Base-by-base conservation (phyloP, 106 monocot species). In the Phalaenopsis aphrodite region DNA sequence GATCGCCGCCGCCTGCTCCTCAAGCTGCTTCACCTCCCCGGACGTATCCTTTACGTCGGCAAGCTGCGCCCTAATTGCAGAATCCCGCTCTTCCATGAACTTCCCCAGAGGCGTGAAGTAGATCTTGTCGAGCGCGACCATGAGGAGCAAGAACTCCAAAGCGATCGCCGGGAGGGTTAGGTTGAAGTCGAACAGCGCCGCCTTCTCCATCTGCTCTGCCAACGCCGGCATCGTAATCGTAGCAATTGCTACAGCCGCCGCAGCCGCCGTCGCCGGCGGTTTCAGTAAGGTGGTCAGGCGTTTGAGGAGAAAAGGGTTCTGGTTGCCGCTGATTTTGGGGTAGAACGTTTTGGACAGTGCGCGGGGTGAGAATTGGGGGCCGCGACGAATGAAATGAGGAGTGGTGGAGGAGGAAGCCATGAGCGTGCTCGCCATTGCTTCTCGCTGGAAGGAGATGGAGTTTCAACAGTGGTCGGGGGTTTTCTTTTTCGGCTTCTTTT, bases 161-260 rank as follows among this genome's bases (percentile, higher is more conserved):
- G 88, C 96, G 84, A 96, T 96, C 76, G 83, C 81, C 43, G 96
- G 96, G 8, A 96, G 93, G 18, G 96, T 96, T 38, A 93, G 90
- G 87, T 96, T 93, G 87, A 96, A 96, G 75, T 96, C 96, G 87
- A 96, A 96, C 38, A 96, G 91, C 55, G 91, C 91, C 4, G 96
- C 96, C 91, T 96, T 96, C 78, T 96, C 96, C 4, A 97, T 94
- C 81, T 90, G 84, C 47, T 83, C 87, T 10, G 94, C 94, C 61
- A 94, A 78, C 41, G 90, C 87, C 21, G 93, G 91, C 23, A 90
- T 84, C 18, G 96, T 86, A 2, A 86, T 39, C 2, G 79, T 15
- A 9, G 81, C 83, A 1, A 58, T 80, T 8, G 83, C 72, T 12
- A 77, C 67, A 2, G 30, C 30, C 0, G 30, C 30, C 30, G 89